Evolutionary conservation across 2,329 filamentous ascomycete species (phyloP).

Genomic region (Fonsecaea nubica): DNA sequence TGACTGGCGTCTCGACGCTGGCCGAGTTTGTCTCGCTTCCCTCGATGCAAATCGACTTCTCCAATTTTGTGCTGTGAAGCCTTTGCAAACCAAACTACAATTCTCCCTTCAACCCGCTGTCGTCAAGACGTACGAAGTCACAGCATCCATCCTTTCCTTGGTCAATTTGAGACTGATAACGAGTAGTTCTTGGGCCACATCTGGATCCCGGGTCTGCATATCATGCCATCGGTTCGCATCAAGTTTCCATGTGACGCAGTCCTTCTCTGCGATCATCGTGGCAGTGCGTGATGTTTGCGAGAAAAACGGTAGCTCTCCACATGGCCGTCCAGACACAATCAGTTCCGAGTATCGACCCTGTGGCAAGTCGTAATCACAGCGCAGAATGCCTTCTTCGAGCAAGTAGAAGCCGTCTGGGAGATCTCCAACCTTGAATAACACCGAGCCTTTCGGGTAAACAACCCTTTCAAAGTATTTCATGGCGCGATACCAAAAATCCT

Average conservation of each 20-base stretch:
- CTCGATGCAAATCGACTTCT: background rate
- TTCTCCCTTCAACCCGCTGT: conserved; percentile 27
- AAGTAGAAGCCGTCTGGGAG: conserved; percentile 84
- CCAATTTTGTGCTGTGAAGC: background rate
- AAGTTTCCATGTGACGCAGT: conserved; percentile 83
- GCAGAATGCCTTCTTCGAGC: conserved; percentile 84
- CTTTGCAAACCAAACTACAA: background rate
- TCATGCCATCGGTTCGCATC: conserved; percentile 72
- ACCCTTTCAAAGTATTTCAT: conserved; percentile 75
- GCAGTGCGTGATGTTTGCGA: conserved; percentile 86
- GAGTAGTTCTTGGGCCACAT: conserved; percentile 82
- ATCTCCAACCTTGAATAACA: conserved; percentile 81
- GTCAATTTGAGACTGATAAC: conserved; percentile 91
- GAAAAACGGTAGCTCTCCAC: conserved; percentile 95
- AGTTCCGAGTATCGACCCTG: conserved; percentile 89
- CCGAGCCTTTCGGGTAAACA: conserved; percentile 70
- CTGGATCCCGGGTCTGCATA: conserved; percentile 74
- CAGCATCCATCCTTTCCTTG: conserved; percentile 84
- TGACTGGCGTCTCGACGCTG: background rate
- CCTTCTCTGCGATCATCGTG: conserved; percentile 80
- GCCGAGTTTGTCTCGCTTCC: background rate
- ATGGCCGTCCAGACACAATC: conserved; percentile 92
- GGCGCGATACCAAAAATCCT: conserved; percentile 92
- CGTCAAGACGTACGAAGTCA: conserved; percentile 60
- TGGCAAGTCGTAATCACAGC: conserved; percentile 87